Evolutionary conservation across 2,329 filamentous ascomycete species (phyloP).

Genomic region (Colletotrichum trifolii): DNA sequence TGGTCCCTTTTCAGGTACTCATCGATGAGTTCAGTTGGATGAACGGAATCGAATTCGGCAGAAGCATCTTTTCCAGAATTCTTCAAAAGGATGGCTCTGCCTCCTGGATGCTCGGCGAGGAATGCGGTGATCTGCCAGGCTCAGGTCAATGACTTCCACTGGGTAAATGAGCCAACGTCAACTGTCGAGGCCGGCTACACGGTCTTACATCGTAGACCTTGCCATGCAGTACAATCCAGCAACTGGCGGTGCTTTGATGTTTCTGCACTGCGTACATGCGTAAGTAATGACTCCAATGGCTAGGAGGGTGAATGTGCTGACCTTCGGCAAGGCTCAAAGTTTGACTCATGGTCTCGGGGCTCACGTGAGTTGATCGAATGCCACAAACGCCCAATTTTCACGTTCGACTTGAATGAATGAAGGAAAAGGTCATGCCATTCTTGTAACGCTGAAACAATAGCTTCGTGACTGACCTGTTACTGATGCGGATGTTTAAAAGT

Average conservation of each 20-base stretch:
- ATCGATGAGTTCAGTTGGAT: constrained; percentile 83
- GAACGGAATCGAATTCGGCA: constrained; percentile 86
- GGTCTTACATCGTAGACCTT: constrained; percentile 82
- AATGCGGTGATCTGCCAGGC: constrained; percentile 66
- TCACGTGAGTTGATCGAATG: not conserved
- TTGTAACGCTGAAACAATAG: constrained; percentile 1
- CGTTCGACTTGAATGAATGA: not conserved
- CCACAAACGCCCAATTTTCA: not conserved
- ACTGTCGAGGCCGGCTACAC: not conserved
- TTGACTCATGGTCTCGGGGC: constrained; percentile 2
- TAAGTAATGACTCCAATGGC: not conserved
- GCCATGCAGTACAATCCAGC: constrained; percentile 86
- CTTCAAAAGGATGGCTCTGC: constrained; percentile 81
- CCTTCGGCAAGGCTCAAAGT: constrained; percentile 10
- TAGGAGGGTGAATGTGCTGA: not conserved
- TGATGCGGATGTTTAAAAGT: constrained; percentile 1
- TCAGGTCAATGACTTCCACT: not conserved
- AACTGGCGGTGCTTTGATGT: constrained; percentile 79
- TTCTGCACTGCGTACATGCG: constrained; percentile 69
- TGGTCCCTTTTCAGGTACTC: constrained; percentile 76
- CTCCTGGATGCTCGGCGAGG: constrained; percentile 80
- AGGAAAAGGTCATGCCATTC: not conserved
- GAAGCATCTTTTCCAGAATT: constrained; percentile 85
- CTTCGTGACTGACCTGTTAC: not conserved
- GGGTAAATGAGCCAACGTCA: not conserved